Base-by-base conservation (phyloP, 352 stramenopile species). In the Globisporangium heterothallicum region DNA sequence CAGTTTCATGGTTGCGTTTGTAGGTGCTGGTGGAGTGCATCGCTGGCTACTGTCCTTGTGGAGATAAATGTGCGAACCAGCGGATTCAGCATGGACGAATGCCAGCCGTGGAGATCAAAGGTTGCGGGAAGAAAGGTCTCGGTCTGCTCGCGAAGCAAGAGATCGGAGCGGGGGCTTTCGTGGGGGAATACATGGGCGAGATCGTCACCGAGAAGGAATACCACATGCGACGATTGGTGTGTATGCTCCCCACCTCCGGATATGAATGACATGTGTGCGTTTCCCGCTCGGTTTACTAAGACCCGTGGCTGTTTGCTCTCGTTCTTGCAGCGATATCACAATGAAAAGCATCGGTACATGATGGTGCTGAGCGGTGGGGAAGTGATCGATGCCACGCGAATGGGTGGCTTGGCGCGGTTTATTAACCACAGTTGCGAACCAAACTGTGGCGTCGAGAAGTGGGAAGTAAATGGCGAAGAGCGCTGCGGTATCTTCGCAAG, bases 381-480 rank as follows among this genome's bases (percentile, higher is more conserved):
- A 65, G 87, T 94, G 60, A 92, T 97, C 30, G 86, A 97, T 60
- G 86, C 84, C 26, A 94, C 83, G 24, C 74, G 90, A 29, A 91
- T 93, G 61, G 92, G 93, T 27, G 93, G 91, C 27, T 78, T 96
- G 32, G 91, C 91, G 26, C 81, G 94, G 40, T 98, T 97, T 55
- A 97, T 98, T 56, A 98, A 98, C 68, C 88, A 97, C 59, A 98
- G 89, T 64, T 98, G 92, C 59, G 74, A 94, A n/a, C 84, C 70
- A 12, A 98, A 98, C 66, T 98, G 92, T 66, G 79, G 83, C 30
- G 95, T 96, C 22, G 85, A 98, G 66, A 97, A 98, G 29, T 97
- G 96, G 72, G 88, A 94, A 22, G 75, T 97, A 10, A 84, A 96
- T 58, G 85, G 90, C 43, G 85, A 88, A 61, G 92, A 97, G 70